These are phyloP conservation scores for Colletotrichum lini DNA, from an alignment of 2,329 filamentous ascomycete genomes.

Conservation along the genomic window DNA sequence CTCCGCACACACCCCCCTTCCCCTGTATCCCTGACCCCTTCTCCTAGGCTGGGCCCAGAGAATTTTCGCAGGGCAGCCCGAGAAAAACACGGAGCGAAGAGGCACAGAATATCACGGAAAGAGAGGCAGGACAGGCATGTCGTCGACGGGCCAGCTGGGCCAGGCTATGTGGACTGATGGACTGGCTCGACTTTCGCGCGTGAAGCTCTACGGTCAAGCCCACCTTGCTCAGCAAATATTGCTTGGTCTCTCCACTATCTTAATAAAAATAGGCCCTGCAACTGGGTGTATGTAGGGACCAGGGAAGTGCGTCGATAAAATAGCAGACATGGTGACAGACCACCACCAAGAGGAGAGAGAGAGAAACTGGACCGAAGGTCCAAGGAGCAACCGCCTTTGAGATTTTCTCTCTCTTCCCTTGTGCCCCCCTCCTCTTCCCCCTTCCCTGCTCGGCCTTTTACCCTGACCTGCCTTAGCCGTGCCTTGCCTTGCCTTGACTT, in stretches of 20 bases:
- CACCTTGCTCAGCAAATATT: constrained; percentile 33
- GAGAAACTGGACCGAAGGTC: constrained; percentile 3
- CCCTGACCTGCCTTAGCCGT: constrained; percentile 22
- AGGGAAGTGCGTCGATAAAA: constrained; percentile 22
- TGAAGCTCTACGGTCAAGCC: constrained; percentile 35
- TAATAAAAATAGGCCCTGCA: constrained; percentile 32
- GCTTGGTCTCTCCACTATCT: constrained; percentile 33
- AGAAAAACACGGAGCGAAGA: constrained; percentile 11
- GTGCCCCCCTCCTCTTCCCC: neutral
- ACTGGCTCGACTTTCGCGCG: constrained; percentile 18
- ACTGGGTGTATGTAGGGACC: constrained; percentile 24
- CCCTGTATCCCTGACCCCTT: constrained; percentile 28
- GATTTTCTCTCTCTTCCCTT: neutral
- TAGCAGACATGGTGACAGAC: constrained; percentile 11
- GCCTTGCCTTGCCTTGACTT: constrained; percentile 3
- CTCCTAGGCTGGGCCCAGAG: constrained; percentile 16
- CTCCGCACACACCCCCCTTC: constrained; percentile 19
- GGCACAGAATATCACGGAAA: constrained; percentile 10
- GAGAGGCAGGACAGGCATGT: constrained; percentile 7
- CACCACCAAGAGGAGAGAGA: neutral
- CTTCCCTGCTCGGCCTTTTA: constrained; percentile 1
- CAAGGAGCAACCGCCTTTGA: neutral
- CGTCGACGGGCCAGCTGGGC: constrained; percentile 19
- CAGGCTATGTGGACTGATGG: constrained; percentile 16
- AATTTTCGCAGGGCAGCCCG: constrained; percentile 18